Base-by-base conservation (phyloP, 2,329 filamentous ascomycete genomes). In the Trichoderma koningiopsis region DNA sequence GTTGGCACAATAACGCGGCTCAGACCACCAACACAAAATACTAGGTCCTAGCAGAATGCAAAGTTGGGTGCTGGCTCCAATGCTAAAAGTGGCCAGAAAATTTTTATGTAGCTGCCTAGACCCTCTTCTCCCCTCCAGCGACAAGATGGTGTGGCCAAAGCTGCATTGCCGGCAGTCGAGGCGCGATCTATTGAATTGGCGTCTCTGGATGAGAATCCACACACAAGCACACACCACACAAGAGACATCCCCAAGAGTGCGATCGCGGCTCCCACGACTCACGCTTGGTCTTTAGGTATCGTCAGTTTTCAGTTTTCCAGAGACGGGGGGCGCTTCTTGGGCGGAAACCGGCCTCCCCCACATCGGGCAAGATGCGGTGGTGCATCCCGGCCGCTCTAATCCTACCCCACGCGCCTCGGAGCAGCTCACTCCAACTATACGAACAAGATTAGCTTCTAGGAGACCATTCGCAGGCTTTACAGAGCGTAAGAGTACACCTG, bases 91-190 rank as follows among this genome's bases (percentile, higher is more conserved):
- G 63, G 49, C 63, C 57, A 55, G 58, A 68, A 68, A 68, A 68
- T 16, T 68, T 68, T 68, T 68, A 68, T 68, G 19, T 63, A 61
- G 67, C 59, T 68, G 67, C 67, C 67, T 68, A 49, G 67, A 53
- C 57, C 67, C 67, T 68, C 57, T 68, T 68, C 58, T 68, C 66
- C 65, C 55, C 58, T 56, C 49, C 67, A 63, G 47, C 67, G 29
- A 35, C 53, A 59, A 19, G 55, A 61, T 68, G 66, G 65, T 56
- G 66, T 68, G 35, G 66, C 24, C 47, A 59, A 52, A 40, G 47
- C 66, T 68, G 66, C 57, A 43, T 43, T 35, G 57, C 63, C 63
- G 63, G 63, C 63, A 66, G 63, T 66, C 63, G 63, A 66, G 63
- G 37, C 63, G 63, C 63, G 63, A 66, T 66, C 63, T 66, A 66